These are phyloP conservation scores for Bonia amplexicaulis DNA, from an alignment of 176 grass and related monocot species.

Conservation along the genomic window DNA sequence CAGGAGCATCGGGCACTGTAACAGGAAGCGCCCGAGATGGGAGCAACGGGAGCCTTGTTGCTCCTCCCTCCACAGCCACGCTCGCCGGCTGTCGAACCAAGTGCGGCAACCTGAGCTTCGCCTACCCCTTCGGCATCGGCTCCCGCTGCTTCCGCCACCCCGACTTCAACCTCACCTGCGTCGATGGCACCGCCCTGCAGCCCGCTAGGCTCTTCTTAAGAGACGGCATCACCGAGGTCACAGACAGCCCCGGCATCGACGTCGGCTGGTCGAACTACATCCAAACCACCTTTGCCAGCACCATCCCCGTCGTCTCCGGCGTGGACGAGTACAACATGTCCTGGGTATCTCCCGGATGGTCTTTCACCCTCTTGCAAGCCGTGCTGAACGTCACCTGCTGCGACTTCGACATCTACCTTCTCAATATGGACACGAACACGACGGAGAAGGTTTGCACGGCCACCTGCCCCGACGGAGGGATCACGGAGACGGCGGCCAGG, in stretches of 20 bases:
- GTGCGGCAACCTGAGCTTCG: conserved; percentile 24
- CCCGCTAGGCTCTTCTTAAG: conserved; percentile 3
- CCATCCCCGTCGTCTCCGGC: not conserved
- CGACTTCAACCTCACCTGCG: conserved; percentile 40
- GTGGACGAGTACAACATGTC: not conserved
- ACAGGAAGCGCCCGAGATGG: no score
- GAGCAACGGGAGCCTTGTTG: no score
- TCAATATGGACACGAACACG: not conserved
- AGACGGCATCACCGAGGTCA: not conserved
- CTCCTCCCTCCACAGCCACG: not conserved
- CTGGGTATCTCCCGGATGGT: not conserved
- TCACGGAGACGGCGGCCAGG: not conserved
- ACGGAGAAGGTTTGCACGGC: not conserved
- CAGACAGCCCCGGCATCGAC: no score
- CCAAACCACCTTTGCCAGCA: no score
- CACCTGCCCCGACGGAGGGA: not conserved
- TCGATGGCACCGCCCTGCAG: not conserved
- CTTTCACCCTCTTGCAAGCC: not conserved
- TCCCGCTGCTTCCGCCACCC: no score
- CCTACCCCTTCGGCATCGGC: conserved; percentile 12
- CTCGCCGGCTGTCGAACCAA: not conserved
- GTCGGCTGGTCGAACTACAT: not conserved
- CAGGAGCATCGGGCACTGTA: no score
- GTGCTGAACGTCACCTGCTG: not conserved
- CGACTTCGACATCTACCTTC: not conserved